Evolutionary conservation across 306 rosid genomes (phyloP).

Genomic region (Glycine tomentella): DNA sequence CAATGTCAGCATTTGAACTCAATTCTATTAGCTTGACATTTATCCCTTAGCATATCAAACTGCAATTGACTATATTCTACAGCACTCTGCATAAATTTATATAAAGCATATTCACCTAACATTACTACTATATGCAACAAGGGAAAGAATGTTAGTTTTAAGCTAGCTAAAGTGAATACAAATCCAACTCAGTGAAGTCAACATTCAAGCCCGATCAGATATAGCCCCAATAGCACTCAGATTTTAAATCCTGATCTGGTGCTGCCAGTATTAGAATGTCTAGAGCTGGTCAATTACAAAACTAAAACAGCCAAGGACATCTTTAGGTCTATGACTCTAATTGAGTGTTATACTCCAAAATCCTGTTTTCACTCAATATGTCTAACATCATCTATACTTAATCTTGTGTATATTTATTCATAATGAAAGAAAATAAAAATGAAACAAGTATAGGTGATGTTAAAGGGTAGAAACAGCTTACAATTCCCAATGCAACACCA

Average conservation of each 20-base stretch:
- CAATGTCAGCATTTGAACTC: neutral
- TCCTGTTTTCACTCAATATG: slow-evolving; percentile 33
- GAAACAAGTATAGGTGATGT: slow-evolving; percentile 32
- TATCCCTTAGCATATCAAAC: slow-evolving; percentile 31
- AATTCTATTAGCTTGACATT: neutral
- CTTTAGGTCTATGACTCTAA: slow-evolving; percentile 36
- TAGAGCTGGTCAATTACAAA: slow-evolving; percentile 6
- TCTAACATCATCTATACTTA: slow-evolving; percentile 12
- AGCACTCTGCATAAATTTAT: neutral
- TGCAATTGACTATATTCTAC: slow-evolving; percentile 14
- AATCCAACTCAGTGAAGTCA: slow-evolving; percentile 2
- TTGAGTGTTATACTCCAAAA: neutral
- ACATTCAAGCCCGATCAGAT: slow-evolving; percentile 15
- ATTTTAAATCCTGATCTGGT: slow-evolving; percentile 13
- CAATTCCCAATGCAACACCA: slow-evolving; percentile 97
- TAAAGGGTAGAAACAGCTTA: slow-evolving; percentile 59
- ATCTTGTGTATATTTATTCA: slow-evolving; percentile 18
- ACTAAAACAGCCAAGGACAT: slow-evolving; percentile 10
- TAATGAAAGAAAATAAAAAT: slow-evolving; percentile 33
- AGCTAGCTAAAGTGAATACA: slow-evolving; percentile 3
- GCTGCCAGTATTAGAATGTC: neutral
- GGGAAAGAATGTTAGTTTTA: neutral
- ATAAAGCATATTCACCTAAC: slow-evolving; percentile 22
- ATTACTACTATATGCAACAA: neutral
- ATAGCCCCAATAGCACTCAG: slow-evolving; percentile 13